Evolutionary conservation across 2,329 filamentous ascomycete species (phyloP).

Genomic region (Pseudohalonectria lignicola): DNA sequence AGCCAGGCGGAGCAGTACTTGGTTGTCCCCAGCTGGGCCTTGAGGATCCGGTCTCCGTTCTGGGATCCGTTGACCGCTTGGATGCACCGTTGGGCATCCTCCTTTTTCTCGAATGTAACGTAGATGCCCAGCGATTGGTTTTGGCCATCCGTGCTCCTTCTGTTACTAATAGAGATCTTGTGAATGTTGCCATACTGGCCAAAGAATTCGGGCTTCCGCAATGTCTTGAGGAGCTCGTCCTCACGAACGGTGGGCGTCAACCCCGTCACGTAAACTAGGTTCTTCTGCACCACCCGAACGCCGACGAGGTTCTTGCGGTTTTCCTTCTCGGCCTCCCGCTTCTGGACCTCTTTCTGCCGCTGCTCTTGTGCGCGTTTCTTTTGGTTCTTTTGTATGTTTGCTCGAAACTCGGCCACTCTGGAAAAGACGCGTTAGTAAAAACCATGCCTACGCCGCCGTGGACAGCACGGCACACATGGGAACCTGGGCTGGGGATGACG

Average conservation of each 20-base stretch:
- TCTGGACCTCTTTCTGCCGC: constrained; percentile 90
- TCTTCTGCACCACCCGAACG: constrained; percentile 94
- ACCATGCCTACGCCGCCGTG: too few relatives aligned
- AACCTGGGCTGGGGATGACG: background rate
- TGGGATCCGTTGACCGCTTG: constrained; percentile 82
- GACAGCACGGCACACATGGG: too few relatives aligned
- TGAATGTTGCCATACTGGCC: constrained; percentile 97
- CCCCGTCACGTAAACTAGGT: constrained; percentile 95
- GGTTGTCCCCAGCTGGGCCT: constrained; percentile 76
- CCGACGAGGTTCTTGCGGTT: constrained; percentile 94
- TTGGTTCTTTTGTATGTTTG: constrained; percentile 77
- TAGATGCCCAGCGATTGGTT: constrained; percentile 92
- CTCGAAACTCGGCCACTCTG: constrained; percentile 64
- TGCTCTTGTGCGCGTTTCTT: constrained; percentile 78
- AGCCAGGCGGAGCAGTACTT: constrained; percentile 98
- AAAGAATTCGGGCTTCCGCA: constrained; percentile 88
- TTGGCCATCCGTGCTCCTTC: constrained; percentile 64
- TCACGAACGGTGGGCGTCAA: constrained; percentile 85
- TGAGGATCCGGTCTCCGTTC: constrained; percentile 77
- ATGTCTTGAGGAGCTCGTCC: constrained; percentile 80
- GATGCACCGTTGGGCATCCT: constrained; percentile 85
- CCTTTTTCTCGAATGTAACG: constrained; percentile 90
- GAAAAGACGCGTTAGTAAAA: too few relatives aligned
- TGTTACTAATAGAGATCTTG: constrained; percentile 97
- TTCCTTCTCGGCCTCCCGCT: constrained; percentile 89